phyloP scores from a whole-genome alignment of 371 early-diverging fungal genomes.

The Dinochytrium kinnereticum region DNA sequence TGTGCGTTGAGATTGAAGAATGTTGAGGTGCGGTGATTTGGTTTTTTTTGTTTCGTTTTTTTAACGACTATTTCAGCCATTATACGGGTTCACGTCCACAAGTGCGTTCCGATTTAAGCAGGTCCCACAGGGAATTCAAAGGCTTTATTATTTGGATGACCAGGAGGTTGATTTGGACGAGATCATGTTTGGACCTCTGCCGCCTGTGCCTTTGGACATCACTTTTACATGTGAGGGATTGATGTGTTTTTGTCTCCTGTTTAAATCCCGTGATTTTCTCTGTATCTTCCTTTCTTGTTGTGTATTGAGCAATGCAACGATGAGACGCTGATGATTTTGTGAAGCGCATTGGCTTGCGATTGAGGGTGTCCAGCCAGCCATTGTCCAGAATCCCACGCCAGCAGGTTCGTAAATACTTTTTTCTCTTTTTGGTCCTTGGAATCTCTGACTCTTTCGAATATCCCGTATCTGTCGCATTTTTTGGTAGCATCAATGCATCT shows the following conservation, averaged over 20 bases:
- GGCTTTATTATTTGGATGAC: conserved; percentile 93
- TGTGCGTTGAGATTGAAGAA: conserved; percentile 94
- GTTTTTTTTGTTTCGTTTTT: not conserved
- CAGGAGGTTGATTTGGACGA: conserved; percentile 97
- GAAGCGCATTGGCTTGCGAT: conserved; percentile 99
- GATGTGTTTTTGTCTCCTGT: conserved; percentile 20
- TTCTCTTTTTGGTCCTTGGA: not conserved
- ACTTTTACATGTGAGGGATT: conserved; percentile 69
- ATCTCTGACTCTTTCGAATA: too few species aligned
- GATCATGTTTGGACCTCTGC: conserved; percentile 88
- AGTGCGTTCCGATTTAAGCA: conserved; percentile 36
- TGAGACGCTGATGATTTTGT: too few species aligned
- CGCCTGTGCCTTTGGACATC: conserved; percentile 91
- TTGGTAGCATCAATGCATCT: too few species aligned
- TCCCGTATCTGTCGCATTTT: not conserved
- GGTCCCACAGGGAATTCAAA: conserved; percentile 30
- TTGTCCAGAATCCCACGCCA: conserved; percentile 97
- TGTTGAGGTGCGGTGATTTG: conserved; percentile 74
- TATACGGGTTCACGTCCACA: conserved; percentile 78
- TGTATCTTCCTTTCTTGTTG: too few species aligned
- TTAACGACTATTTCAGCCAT: conserved; percentile 63
- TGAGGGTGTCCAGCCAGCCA: conserved; percentile 99
- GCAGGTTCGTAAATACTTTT: conserved; percentile 40
- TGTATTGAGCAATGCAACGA: too few species aligned
- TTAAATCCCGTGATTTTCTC: conserved; percentile 25